Percentiles rank a stretch among this genome's conserved stretches.
These are phyloP conservation scores for Vitis rotundifolia DNA, from an alignment of 164 flowering plant species.

Conservation along the genomic window DNA sequence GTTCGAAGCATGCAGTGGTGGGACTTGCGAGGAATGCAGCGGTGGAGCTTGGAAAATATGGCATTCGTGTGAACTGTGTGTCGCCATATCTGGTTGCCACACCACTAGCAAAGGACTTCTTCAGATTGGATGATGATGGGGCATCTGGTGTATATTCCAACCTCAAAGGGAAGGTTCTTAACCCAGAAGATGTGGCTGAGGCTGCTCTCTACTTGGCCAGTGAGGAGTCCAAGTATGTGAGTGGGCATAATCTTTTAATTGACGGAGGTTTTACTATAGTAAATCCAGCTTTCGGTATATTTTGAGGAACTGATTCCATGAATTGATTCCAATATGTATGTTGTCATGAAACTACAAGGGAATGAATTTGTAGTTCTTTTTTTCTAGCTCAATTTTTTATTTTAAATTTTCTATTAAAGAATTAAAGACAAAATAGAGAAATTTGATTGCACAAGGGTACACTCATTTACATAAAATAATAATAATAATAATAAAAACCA, in stretches of 20 bases:
- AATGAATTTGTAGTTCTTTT: too few species aligned
- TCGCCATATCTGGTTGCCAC: conserved; percentile 34
- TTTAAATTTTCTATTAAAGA: too few species aligned
- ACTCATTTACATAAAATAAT: too few species aligned
- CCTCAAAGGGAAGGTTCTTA: conserved; percentile 21
- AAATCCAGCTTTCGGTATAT: conserved; percentile 21
- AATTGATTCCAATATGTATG: conserved; percentile 1
- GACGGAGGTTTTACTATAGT: conserved; percentile 26
- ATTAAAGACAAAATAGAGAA: too few species aligned
- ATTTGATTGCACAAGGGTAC: too few species aligned
- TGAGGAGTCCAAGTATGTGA: conserved; percentile 24
- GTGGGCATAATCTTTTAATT: conserved; percentile 1
- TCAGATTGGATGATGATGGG: conserved; percentile 13
- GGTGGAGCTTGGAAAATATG: conserved; percentile 40
- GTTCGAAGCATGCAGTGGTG: conserved; percentile 43
- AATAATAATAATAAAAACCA: too few species aligned
- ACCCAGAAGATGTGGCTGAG: conserved; percentile 36
- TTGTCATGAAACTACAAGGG: too few species aligned
- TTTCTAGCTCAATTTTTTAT: too few species aligned
- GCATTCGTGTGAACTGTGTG: conserved; percentile 50
- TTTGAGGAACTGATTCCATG: not conserved
- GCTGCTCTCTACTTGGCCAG: conserved; percentile 33
- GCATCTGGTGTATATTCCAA: not conserved
- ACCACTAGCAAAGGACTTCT: conserved; percentile 16
- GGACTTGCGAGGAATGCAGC: conserved; percentile 41